Evolutionary conservation across 306 rosid species (phyloP), one percentile per base, ranked within the genome.

Genomic region (Glycine soja): DNA sequence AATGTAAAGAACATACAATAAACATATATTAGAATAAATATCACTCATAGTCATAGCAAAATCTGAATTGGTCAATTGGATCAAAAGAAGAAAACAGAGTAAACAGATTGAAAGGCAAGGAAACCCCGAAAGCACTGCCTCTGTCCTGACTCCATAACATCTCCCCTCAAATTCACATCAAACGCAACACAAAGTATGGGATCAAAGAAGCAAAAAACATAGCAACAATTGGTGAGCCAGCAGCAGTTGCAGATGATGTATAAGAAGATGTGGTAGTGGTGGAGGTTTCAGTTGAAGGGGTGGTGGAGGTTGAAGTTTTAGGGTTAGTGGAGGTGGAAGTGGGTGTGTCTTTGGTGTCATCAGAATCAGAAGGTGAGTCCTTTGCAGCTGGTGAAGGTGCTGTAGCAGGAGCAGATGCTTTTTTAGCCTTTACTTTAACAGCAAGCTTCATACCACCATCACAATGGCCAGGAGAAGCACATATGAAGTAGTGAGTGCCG

Each of bases 361-460:
- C 65, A 65, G 84, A 43, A 18, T 70, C 65, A 68, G 84, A 43
- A 50, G 89, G 62, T 13, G 77, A 59, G 40, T 80, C 69, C 1
- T 85, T 77, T 3, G 47, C 7, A n/a, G 30, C 30, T 24, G 71
- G 30, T 3, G 63, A 46, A 14, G 92, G 86, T 2, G 93, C 56
- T 3, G 67, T 51, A 13, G 74, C 42, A 32, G 89, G 57, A 58
- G 89, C 42, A 7, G 91, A 1, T 10, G 78, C 34, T 53, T 87
- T 66, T 59, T 86, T 86, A 0, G 42, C 82, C 58, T 81, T 87
- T 2, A 92, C 96, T 3, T 81, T 83, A 52, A 94, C 90, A 0
- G 98, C 68, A 36, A 95, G 87, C 84, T 95, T 95, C 99, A 95
- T 95, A 87, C 99, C 98, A 75, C 83, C 90, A 0, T 62, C 54